Evolutionary conservation across 331 rosid genomes (phyloP).

Genomic region (Malus hybrid): DNA sequence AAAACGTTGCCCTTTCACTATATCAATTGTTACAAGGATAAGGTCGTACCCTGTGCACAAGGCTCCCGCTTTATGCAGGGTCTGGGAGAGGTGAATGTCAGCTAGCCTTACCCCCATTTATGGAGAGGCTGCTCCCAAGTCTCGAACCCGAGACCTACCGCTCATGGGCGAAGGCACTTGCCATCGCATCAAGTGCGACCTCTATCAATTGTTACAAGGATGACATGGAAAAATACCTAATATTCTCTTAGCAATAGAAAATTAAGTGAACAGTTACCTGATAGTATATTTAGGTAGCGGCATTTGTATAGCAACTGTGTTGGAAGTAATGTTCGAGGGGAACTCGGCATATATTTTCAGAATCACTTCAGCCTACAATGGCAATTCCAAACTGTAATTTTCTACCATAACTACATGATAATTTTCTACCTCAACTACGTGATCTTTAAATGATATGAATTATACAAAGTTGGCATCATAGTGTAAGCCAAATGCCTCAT

Average conservation of each 20-base stretch:
- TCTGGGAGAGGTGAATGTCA: no score
- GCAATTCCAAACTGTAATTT: slow-evolving; percentile 8
- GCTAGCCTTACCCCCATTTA: no score
- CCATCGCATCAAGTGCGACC: no score
- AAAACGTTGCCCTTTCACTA: background rate
- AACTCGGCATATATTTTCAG: slow-evolving; percentile 70
- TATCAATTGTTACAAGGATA: background rate
- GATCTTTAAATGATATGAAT: background rate
- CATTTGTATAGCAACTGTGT: slow-evolving; percentile 69
- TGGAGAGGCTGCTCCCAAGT: no score
- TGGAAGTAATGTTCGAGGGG: slow-evolving; percentile 66
- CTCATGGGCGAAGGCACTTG: no score
- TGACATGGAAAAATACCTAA: background rate
- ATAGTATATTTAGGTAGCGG: slow-evolving; percentile 66
- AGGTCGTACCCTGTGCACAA: no score
- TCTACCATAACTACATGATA: background rate
- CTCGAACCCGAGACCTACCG: no score
- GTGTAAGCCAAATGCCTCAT: background rate
- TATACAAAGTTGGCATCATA: background rate
- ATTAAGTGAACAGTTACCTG: slow-evolving; percentile 35
- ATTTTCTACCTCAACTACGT: background rate
- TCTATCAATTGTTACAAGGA: background rate
- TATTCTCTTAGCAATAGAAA: background rate
- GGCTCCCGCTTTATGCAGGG: no score
- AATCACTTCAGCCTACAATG: slow-evolving; percentile 64